phyloP scores from a whole-genome alignment of 306 rosid genomes.

The cucumber (Cucumis sativus) region DNA sequence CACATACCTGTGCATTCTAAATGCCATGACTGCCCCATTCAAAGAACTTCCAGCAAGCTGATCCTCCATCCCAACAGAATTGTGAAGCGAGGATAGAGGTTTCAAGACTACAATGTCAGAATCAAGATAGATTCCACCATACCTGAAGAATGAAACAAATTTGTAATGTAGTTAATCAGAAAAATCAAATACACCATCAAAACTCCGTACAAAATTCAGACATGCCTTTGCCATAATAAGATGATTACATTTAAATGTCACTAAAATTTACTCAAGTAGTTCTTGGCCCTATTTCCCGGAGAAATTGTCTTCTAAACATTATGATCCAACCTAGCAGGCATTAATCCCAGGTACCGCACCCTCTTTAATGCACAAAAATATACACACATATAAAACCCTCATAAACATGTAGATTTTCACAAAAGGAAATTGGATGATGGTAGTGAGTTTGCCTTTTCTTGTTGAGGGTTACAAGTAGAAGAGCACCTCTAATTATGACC shows the following conservation, averaged over 20 bases:
- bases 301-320: not conserved
- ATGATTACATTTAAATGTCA: not conserved
- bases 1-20: slow-evolving; percentile 62
- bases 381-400: not conserved
- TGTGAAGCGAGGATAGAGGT: slow-evolving; percentile 46
- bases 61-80: slow-evolving; percentile 73
- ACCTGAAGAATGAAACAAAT: slow-evolving; percentile 28
- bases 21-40: slow-evolving; percentile 97
- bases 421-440: not conserved
- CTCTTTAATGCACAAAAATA: not conserved
- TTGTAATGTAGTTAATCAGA: not conserved
- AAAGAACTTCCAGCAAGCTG: slow-evolving; percentile 38
- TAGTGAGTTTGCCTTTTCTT: not conserved
- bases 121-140: slow-evolving; percentile 88
- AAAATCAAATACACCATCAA: not conserved
- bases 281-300: not conserved
- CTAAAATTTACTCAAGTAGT: not conserved
- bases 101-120: slow-evolving; percentile 75
- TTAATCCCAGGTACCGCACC: not conserved
- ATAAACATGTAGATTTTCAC: not conserved
- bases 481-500: not conserved
- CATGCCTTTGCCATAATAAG: slow-evolving; percentile 7
- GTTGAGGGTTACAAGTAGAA: not conserved
- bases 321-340: too few relatives aligned
- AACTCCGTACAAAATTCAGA: not conserved